Evolutionary conservation across 2,329 filamentous ascomycete genomes (phyloP), one percentile per base, ranked within the genome.

Genomic region (Shiraia sp.): DNA sequence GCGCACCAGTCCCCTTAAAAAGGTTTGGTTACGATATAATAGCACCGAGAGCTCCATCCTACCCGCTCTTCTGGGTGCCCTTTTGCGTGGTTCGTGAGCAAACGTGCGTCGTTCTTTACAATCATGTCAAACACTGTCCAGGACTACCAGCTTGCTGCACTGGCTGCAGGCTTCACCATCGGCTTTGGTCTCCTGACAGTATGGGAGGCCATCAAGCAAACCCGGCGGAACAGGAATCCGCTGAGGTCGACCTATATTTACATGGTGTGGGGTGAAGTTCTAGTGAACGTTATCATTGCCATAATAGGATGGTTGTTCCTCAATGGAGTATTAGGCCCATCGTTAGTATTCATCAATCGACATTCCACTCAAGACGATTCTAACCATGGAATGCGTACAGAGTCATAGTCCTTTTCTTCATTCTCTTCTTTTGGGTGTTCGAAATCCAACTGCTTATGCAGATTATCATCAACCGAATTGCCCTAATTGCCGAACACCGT

Each of bases 401-500:
- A 33, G 45, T 66, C 3, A 57, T 58, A 3, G 59, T 64, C 4
- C 42, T 67, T 3, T 66, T 66, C 51, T 63, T 60, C 40, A 63
- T 66, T 33, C 49, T 67, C 4, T 42, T 64, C 31, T 58, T 55
- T 27, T 67, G 64, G 64, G 58, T 63, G 1, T 63, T 64, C 19
- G 45, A 68, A 27, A 72, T 79, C 10, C 78, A 80, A 45, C 62
- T 79, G 2, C 52, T 80, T 2, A 72, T 79, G 63, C 77, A 80
- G 49, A 80, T 81, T 32, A 79, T 80, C 49, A 74, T 79, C 57
- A 80, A 80, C 50, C 72, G 78, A 38, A 75, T 79, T 15, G 69
- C 72, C 0, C 70, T 81, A 27, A 73, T 80, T 25, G 68, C 74
- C 10, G 70, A 75, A 10, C 63, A 72, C 30, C 64, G 62, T 16